Conservation (phyloP, 768 basidiomycete genomes). For the Russula emetica region DNA sequence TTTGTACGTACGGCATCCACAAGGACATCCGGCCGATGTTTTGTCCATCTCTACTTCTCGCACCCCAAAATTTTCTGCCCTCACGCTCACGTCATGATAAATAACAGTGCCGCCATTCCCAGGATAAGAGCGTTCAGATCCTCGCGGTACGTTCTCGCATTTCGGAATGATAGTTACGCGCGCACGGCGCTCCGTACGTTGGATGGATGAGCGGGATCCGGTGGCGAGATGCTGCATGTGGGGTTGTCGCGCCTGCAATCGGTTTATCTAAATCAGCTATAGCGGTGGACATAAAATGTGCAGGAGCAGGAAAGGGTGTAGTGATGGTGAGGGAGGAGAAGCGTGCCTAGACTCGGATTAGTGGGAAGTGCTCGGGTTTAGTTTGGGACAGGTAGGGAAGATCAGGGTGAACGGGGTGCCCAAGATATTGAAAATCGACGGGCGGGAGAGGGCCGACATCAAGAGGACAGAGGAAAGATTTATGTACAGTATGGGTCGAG, state of each 20-base stretch:
- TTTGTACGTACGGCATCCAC: too few species aligned
- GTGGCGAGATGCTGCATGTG: not conserved
- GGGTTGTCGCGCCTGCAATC: not conserved
- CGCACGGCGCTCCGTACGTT: not conserved
- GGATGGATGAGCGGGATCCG: not conserved
- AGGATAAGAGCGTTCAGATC: conserved; percentile 4
- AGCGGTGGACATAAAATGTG: not conserved
- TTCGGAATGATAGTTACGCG: not conserved
- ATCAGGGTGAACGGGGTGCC: not conserved
- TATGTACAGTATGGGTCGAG: too few species aligned
- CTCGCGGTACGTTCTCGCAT: not conserved
- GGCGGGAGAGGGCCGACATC: too few species aligned
- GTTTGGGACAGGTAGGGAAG: not conserved
- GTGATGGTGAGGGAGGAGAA: not conserved
- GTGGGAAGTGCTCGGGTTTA: conserved; percentile 9
- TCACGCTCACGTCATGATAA: not conserved
- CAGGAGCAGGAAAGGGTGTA: not conserved
- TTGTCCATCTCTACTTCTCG: too few species aligned
- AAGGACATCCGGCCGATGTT: too few species aligned
- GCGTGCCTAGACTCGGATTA: not conserved
- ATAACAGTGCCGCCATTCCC: conserved; percentile 12
- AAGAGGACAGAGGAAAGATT: too few species aligned
- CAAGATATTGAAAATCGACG: too few species aligned
- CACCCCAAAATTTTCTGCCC: too few species aligned
- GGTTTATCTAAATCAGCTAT: not conserved